A percentile compares a stretch with the other conserved stretches of the same genome.
Conservation (phyloP, 1,139 yeast species). For the Blastobotrys elegans region DNA sequence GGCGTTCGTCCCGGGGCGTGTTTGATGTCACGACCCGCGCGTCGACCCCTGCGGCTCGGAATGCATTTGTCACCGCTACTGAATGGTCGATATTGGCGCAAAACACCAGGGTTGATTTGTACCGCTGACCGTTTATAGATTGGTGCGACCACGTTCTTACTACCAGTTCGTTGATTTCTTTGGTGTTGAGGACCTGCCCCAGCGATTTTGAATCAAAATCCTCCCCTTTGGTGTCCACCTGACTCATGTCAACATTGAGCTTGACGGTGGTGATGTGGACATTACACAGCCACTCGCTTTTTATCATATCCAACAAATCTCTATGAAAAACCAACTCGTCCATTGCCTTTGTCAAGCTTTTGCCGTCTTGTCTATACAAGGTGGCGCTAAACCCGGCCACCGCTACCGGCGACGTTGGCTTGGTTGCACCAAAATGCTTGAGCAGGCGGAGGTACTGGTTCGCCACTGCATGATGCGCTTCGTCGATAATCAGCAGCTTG, state of each 20-base stretch:
- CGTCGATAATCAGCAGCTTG: slow-evolving; percentile 79
- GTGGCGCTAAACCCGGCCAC: slow-evolving; percentile 91
- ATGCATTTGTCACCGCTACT: slow-evolving; percentile 46
- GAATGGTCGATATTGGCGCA: slow-evolving; percentile 75
- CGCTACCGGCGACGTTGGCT: slow-evolving; percentile 42
- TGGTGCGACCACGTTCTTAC: slow-evolving; percentile 54
- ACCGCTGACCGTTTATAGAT: slow-evolving; percentile 30
- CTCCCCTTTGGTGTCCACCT: slow-evolving; percentile 33
- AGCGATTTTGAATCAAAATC: slow-evolving; percentile 56
- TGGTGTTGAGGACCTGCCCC: slow-evolving; percentile 52
- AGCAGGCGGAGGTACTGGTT: slow-evolving; percentile 56
- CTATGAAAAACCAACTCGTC: slow-evolving; percentile 74
- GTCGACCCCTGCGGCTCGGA: slow-evolving; percentile 56
- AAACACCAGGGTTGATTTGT: slow-evolving; percentile 68
- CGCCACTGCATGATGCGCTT: slow-evolving; percentile 91
- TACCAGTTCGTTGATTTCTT: slow-evolving; percentile 50
- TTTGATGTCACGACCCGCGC: slow-evolving; percentile 73
- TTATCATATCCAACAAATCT: slow-evolving; percentile 61
- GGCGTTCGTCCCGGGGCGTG: slow-evolving; percentile 53
- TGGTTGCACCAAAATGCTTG: slow-evolving; percentile 49
- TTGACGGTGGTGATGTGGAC: slow-evolving; percentile 59
- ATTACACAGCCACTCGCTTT: slow-evolving; percentile 64
- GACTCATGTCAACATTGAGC: slow-evolving; percentile 36
- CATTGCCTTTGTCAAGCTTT: slow-evolving; percentile 53
- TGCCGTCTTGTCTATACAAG: slow-evolving; percentile 58